These are phyloP conservation scores for Dryas drummondii DNA, from an alignment of 306 rosid species.

Conservation along the genomic window DNA sequence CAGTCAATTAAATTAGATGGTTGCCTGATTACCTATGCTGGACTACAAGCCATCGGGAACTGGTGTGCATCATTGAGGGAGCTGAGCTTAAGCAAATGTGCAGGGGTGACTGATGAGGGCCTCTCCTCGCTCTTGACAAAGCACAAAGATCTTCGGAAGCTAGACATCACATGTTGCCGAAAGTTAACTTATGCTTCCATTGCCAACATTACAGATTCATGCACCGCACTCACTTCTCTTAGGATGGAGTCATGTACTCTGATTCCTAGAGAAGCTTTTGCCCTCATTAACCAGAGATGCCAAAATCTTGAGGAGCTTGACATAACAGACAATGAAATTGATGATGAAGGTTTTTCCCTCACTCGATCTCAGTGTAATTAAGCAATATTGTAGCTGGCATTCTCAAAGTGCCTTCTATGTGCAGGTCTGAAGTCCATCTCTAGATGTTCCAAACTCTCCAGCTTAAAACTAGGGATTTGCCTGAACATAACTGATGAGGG, in stretches of 20 bases:
- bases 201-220: constrained; percentile 61
- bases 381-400: constrained; percentile 21
- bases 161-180: constrained; percentile 95
- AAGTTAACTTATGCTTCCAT: constrained; percentile 69
- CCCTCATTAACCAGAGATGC: constrained; percentile 68
- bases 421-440: constrained; percentile 76
- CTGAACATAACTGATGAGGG: constrained; percentile 80
- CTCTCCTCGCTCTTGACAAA: constrained; percentile 65
- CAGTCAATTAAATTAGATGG: constrained; percentile 80
- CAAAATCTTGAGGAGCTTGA: constrained; percentile 77
- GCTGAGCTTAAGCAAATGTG: constrained; percentile 86
- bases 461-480: constrained; percentile 87
- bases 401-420: constrained; percentile 23
- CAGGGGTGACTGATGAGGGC: constrained; percentile 79
- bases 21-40: constrained; percentile 57
- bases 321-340: constrained; percentile 86
- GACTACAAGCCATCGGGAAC: constrained; percentile 78
- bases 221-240: constrained; percentile 68
- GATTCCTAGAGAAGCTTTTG: constrained; percentile 71
- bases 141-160: constrained; percentile 73
- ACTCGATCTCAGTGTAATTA: constrained; percentile 8
- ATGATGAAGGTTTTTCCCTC: constrained; percentile 66
- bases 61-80: constrained; percentile 63
- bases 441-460: constrained; percentile 60
- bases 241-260: constrained; percentile 86